A percentile compares a stretch with the other conserved stretches of the same genome.
Evolutionary conservation across 345 rosid species (phyloP).

Genomic region (Odontarrhena argentea): DNA sequence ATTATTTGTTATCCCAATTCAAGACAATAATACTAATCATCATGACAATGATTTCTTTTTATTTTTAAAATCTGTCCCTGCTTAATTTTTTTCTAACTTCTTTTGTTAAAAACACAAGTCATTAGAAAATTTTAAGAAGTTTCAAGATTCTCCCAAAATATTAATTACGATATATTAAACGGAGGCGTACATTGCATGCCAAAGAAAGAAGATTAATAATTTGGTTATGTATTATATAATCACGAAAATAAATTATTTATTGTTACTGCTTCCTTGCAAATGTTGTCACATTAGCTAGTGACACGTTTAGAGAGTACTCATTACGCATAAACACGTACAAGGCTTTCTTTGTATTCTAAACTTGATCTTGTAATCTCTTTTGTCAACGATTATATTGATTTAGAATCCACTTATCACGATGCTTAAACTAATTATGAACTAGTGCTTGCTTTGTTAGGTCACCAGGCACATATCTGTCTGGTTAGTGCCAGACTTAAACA

Average conservation of each 20-base stretch:
- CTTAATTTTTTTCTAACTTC: neutral
- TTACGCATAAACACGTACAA: neutral
- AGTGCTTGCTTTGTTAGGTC: too few species aligned
- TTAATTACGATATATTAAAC: neutral
- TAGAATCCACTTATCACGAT: constrained; percentile 14
- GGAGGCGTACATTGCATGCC: constrained; percentile 13
- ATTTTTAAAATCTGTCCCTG: neutral
- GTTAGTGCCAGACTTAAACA: neutral
- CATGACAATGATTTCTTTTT: constrained; percentile 29
- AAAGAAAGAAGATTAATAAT: neutral
- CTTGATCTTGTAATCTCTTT: too few species aligned
- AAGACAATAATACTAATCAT: constrained; percentile 22
- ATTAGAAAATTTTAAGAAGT: neutral
- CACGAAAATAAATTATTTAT: neutral
- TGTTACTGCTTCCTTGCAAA: neutral
- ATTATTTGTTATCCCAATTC: constrained; percentile 31
- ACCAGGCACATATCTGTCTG: neutral
- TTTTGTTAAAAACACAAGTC: neutral
- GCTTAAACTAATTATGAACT: neutral
- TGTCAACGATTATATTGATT: neutral
- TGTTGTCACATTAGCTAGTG: neutral
- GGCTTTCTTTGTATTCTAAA: neutral
- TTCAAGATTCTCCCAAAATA: neutral
- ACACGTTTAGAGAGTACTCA: neutral
- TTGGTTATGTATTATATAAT: neutral